Percentiles rank a stretch among this genome's conserved stretches.
Evolutionary conservation across 129 eudicot species (phyloP).

Genomic region (Escallonia herrerae): DNA sequence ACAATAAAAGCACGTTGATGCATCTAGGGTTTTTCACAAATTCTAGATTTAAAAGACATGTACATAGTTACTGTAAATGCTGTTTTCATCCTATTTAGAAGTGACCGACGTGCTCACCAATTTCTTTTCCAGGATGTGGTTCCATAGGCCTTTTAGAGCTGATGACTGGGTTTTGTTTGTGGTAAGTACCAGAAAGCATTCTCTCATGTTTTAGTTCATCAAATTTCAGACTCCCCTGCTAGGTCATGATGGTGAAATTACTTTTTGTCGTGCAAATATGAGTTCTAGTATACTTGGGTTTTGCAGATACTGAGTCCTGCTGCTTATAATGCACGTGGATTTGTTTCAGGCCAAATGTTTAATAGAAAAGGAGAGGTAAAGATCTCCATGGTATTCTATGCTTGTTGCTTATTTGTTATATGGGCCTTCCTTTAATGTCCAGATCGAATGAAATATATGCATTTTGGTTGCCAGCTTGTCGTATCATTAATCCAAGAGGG

Average conservation of each 20-base stretch:
- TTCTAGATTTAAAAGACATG: background rate
- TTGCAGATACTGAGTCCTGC: slow-evolving; percentile 68
- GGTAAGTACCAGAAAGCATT: slow-evolving; percentile 35
- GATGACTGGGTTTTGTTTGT: slow-evolving; percentile 91
- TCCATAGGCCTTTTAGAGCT: slow-evolving; percentile 82
- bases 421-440: too few species aligned
- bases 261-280: background rate
- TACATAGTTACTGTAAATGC: background rate
- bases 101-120: background rate
- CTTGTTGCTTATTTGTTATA: background rate
- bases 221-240: background rate
- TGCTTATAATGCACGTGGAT: slow-evolving; percentile 76
- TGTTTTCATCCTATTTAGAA: background rate
- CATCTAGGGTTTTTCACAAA: background rate
- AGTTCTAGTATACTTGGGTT: background rate
- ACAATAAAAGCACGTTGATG: background rate
- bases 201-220: slow-evolving; percentile 2
- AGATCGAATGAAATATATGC: background rate
- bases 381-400: background rate
- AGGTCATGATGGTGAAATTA: background rate
- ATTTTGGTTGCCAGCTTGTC: slow-evolving; percentile 58
- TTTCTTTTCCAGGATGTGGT: slow-evolving; percentile 74
- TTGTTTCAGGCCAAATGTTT: slow-evolving; percentile 73
- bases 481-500: slow-evolving; percentile 90
- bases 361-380: slow-evolving; percentile 84